Conservation (phyloP, 139 green algal genomes). For the Pycnococcus provasolii region DNA sequence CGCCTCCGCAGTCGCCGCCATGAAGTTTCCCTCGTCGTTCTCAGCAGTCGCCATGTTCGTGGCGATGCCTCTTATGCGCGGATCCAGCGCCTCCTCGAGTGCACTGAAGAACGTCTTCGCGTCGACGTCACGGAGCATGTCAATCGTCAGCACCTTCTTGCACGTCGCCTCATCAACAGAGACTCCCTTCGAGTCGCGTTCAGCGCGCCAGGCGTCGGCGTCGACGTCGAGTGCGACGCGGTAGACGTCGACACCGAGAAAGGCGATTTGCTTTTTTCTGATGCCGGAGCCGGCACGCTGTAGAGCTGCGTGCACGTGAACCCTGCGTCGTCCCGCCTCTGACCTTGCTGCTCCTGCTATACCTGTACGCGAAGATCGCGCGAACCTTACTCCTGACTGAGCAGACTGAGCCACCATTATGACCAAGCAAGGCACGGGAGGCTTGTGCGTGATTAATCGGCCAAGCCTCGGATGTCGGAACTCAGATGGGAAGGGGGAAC, state of each 20-base stretch:
- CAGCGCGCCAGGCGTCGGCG: background rate
- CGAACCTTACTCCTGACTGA: no score
- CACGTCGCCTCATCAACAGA: no score
- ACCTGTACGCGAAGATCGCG: no score
- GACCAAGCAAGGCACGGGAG: no score
- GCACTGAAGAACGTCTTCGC: conserved; percentile 11
- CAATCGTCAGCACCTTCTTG: background rate
- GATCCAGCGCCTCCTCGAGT: conserved; percentile 4
- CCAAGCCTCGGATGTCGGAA: no score
- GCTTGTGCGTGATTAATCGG: no score
- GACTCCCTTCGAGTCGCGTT: no score
- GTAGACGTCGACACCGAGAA: conserved; percentile 30
- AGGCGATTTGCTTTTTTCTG: conserved; percentile 23
- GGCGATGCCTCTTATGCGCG: conserved; percentile 2
- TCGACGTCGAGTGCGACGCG: conserved; percentile 23
- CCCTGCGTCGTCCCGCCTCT: no score
- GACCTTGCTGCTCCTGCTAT: no score
- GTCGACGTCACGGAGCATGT: conserved; percentile 11
- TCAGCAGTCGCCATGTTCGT: conserved; percentile 26
- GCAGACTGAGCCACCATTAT: no score
- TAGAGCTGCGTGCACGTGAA: background rate
- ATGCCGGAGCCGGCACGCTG: conserved; percentile 17
- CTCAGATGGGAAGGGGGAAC: no score
- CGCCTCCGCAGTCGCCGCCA: conserved; percentile 20
- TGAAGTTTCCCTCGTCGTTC: conserved; percentile 30